phyloP scores from a whole-genome alignment of 1,139 yeast genomes.

The Debaryomyces fabryi region DNA sequence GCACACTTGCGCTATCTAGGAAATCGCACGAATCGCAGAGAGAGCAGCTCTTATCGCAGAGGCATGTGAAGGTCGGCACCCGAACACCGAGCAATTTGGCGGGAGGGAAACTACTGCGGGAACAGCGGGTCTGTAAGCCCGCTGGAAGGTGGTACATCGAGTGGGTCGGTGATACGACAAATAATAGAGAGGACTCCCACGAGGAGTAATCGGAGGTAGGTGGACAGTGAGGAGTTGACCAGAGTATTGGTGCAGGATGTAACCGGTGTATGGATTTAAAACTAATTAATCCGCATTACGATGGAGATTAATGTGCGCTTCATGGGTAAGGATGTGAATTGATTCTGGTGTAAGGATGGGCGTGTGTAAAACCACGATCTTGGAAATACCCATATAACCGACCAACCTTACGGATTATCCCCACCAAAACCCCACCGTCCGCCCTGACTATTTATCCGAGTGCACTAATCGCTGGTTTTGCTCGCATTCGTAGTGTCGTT shows the following conservation, averaged over 20 bases:
- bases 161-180: not conserved
- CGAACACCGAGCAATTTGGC: not conserved
- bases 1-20: not conserved
- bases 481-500: not conserved
- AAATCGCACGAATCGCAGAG: not conserved
- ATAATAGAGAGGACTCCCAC: not conserved
- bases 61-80: not conserved
- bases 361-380: too few species aligned
- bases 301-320: not conserved
- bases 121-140: not conserved
- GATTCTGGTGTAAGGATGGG: not conserved
- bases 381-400: not conserved
- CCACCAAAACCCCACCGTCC: not conserved
- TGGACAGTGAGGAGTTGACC: not conserved
- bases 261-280: not conserved
- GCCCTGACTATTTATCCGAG: not conserved
- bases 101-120: not conserved
- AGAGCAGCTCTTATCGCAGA: not conserved
- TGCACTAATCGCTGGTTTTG: not conserved
- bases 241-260: not conserved
- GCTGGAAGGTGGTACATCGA: not conserved
- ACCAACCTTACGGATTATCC: not conserved
- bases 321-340: not conserved
- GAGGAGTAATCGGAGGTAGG: not conserved
- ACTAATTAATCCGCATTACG: not conserved